A percentile compares a stretch with the other conserved stretches of the same genome.
These are phyloP conservation scores for Prunus mume DNA, from an alignment of 306 rosid species.

Conservation along the genomic window DNA sequence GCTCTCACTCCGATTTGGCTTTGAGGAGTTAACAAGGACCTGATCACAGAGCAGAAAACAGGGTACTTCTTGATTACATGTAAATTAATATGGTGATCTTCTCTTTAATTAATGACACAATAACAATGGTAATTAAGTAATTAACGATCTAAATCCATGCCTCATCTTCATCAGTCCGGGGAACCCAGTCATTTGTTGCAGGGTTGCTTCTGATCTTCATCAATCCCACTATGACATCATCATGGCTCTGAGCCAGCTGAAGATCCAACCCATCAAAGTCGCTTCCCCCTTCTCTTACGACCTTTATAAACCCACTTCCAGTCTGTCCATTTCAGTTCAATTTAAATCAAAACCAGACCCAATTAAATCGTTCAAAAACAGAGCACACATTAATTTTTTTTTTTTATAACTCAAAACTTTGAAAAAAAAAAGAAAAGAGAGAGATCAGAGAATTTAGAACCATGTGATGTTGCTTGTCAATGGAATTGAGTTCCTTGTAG, in stretches of 20 bases:
- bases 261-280: conserved; percentile 20
- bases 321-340: conserved; percentile 39
- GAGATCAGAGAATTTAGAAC: conserved; percentile 17
- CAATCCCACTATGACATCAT: conserved; percentile 16
- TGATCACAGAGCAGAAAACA: background rate
- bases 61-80: background rate
- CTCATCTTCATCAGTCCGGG: conserved; percentile 37
- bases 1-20: conserved; percentile 57
- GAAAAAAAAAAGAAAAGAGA: background rate
- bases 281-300: conserved; percentile 24
- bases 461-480: conserved; percentile 67
- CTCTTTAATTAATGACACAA: too few relatives aligned
- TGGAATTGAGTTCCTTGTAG: conserved; percentile 50
- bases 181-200: conserved; percentile 85
- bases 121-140: background rate
- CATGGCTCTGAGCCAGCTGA: conserved; percentile 17
- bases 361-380: background rate
- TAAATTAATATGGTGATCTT: background rate
- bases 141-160: conserved; percentile 23
- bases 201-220: conserved; percentile 60
- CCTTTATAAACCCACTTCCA: conserved; percentile 68
- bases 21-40: conserved; percentile 30
- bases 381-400: background rate
- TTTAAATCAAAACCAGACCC: background rate
- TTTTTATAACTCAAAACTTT: too few relatives aligned